Base-by-base conservation (phyloP, 2,329 filamentous ascomycete genomes). In the Pezicula carpinea region DNA sequence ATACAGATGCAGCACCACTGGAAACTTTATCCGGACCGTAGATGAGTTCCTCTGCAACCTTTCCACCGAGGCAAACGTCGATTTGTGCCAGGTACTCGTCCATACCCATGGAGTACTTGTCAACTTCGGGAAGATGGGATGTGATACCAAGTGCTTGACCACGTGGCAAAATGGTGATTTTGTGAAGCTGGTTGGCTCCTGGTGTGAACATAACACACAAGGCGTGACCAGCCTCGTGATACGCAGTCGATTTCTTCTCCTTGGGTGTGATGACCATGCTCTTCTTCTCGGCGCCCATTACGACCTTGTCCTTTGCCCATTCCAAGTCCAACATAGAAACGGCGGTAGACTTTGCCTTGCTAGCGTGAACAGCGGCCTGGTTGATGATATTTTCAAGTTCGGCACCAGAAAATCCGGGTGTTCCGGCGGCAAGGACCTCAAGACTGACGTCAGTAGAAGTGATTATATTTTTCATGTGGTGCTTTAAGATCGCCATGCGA, bases 301-400 rank as follows among this genome's bases (percentile, higher is more conserved):
- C 85, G 45, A 99, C 88, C 70, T 93, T 93, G 72, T 99, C 93
- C 69, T 95, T 97, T 48, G 93, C 93, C 91, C 92, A 99, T 58
- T 96, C 91, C 54, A 97, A 84, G 62, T 97, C 90, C 29, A 77
- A 69, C 66, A 89, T 85, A 11, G 79, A 78, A 44, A 99, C 88
- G 39, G 84, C 78, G 49, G 74, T 75, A 33, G 86, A 79, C 69
- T 91, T 93, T 56, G 87, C 79, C 65, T 93, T 89, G 61, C 89
- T 95, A n/a, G 93, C 93, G 61, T 87, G 89, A 36, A 99, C 85
- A 18, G 93, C 93, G 26, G 93, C 93, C 64, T 96, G 89, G 68
- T 99, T 99, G 63, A 96, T 87, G 58, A 99, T 82, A 64, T 96
- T 99, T 70, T 97, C 93, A 11, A 99, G 76, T 59, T 99, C 93